These are phyloP conservation scores for Aspergillus unguis DNA, from an alignment of 2,329 filamentous ascomycete species.

Conservation along the genomic window DNA sequence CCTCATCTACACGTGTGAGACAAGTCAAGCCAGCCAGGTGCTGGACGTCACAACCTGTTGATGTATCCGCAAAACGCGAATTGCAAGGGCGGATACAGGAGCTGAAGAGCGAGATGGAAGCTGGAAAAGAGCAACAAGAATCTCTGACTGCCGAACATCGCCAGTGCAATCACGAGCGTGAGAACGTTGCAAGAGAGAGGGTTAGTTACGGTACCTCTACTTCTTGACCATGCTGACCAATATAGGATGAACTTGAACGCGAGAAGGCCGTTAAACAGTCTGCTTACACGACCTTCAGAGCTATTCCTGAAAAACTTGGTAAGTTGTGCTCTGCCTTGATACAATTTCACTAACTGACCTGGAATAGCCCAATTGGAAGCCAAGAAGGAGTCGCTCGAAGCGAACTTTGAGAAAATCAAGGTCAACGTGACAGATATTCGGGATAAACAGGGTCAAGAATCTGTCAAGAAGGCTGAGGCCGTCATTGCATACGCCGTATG, in stretches of 20 bases:
- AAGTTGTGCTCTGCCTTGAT: constrained; percentile 35
- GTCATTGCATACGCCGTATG: constrained; percentile 56
- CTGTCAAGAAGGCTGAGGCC: constrained; percentile 56
- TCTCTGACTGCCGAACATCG: constrained; percentile 28
- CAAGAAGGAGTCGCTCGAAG: constrained; percentile 44
- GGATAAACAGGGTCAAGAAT: constrained; percentile 54
- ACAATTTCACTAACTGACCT: constrained; percentile 21
- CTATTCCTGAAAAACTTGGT: constrained; percentile 70
- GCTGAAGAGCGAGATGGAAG: constrained; percentile 42
- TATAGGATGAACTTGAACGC: constrained; percentile 35
- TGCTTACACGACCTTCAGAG: constrained; percentile 61
- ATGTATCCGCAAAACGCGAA: constrained; percentile 56
- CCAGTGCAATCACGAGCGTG: constrained; percentile 21
- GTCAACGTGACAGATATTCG: constrained; percentile 51
- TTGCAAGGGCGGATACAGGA: constrained; percentile 52
- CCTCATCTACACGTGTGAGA: constrained; percentile 66
- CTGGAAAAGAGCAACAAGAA: constrained; percentile 26
- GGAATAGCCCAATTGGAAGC: constrained; percentile 43
- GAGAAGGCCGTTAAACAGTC: constrained; percentile 68
- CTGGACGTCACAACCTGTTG: constrained; percentile 77
- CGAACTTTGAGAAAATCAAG: constrained; percentile 42
- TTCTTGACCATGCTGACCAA: constrained; percentile 2
- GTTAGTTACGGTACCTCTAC: constrained; percentile 31
- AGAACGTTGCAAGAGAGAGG: constrained; percentile 37
- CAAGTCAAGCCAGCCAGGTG: constrained; percentile 59